These are phyloP conservation scores for Oryza meridionalis DNA, from an alignment of 176 grass and related monocot genomes.

Conservation along the genomic window DNA sequence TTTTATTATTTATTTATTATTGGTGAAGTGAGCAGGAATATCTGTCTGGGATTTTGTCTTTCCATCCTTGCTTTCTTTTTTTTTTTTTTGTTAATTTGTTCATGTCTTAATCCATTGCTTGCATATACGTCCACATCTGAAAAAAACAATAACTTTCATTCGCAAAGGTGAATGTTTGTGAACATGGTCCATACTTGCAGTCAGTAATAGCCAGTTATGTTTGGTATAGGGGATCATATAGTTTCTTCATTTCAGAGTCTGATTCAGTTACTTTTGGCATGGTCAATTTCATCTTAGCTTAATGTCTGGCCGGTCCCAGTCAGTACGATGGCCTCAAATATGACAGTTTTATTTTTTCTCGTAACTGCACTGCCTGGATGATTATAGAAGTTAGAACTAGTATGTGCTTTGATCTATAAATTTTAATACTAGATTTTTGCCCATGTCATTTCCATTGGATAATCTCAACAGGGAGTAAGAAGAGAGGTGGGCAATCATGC, in stretches of 20 bases:
- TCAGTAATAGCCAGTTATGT: background rate
- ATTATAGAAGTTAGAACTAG: background rate
- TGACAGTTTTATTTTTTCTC: background rate
- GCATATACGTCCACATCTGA: background rate
- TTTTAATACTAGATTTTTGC: background rate
- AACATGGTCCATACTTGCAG: background rate
- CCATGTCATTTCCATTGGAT: conserved; percentile 1
- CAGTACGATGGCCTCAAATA: background rate
- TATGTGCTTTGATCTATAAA: background rate
- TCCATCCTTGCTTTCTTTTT: background rate
- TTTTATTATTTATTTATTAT: background rate
- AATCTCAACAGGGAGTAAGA: conserved; percentile 74
- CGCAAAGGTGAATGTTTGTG: background rate
- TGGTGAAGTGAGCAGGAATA: background rate
- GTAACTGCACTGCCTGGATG: background rate
- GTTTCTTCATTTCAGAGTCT: background rate
- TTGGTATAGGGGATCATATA: conserved; percentile 2
- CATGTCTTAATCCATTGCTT: background rate
- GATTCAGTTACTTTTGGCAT: background rate
- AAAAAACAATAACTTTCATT: background rate
- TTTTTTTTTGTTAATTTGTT: conserved; percentile 5
- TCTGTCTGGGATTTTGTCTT: background rate
- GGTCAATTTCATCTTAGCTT: background rate
- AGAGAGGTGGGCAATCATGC: conserved; percentile 87
- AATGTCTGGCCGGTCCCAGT: background rate